A percentile compares a stretch with the other conserved stretches of the same genome.
Evolutionary conservation across 108 stramenopile genomes (phyloP).

Genomic region (Pseudonitzschia pungens): DNA sequence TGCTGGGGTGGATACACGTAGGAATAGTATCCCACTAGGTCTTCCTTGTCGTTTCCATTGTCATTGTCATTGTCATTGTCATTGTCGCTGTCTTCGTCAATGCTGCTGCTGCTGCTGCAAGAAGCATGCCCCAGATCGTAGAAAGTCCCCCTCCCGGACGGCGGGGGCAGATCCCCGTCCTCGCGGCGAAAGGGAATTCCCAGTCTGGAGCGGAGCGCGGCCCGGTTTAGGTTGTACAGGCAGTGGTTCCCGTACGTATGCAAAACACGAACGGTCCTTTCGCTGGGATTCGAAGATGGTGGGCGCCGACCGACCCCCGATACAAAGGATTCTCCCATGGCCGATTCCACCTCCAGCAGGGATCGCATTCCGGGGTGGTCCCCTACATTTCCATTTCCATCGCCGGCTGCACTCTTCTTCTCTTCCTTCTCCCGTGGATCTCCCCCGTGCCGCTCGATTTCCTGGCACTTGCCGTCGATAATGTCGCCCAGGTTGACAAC

Average conservation of each 20-base stretch:
- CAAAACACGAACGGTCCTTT: slow-evolving; percentile 62
- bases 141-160: too few relatives aligned
- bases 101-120: neutral
- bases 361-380: neutral
- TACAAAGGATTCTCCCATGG: slow-evolving; percentile 38
- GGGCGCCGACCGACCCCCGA: too few relatives aligned
- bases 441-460: slow-evolving; percentile 40
- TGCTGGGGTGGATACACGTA: slow-evolving; percentile 6
- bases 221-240: slow-evolving; percentile 79
- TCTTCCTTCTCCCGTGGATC: slow-evolving; percentile 18
- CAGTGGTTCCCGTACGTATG: slow-evolving; percentile 89
- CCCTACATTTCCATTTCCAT: neutral
- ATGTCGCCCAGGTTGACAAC: slow-evolving; percentile 84
- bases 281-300: too few relatives aligned
- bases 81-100: neutral
- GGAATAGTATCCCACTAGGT: slow-evolving; percentile 8
- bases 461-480: slow-evolving; percentile 83
- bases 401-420: neutral
- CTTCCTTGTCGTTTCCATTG: neutral
- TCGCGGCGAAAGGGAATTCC: slow-evolving; percentile 59
- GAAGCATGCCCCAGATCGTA: too few relatives aligned
- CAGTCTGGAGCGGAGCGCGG: slow-evolving; percentile 47
- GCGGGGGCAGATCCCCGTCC: too few relatives aligned
- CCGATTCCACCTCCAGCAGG: neutral
- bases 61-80: neutral